Conservation (phyloP, 257 asterid genomes). For the Rhazya stricta region DNA sequence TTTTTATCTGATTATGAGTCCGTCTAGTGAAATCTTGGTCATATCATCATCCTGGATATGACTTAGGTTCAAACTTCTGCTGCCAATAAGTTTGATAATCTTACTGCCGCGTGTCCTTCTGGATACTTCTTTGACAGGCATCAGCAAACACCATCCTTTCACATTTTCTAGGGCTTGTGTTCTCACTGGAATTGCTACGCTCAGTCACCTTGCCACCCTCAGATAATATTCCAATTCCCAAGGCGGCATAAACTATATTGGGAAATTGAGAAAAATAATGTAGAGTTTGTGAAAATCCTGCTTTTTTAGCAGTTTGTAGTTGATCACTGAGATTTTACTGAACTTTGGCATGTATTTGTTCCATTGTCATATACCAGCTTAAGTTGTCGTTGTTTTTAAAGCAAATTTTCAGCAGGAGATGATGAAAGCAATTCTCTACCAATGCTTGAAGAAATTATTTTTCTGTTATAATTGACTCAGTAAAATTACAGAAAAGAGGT, state of each 20-base stretch:
- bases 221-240: slow-evolving; percentile 58
- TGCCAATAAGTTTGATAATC: not conserved
- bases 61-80: not conserved
- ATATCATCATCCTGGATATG: not conserved
- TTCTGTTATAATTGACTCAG: not conserved
- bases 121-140: slow-evolving; percentile 50
- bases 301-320: slow-evolving; percentile 14
- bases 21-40: not conserved
- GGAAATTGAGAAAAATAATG: not conserved
- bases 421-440: not conserved
- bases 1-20: not conserved
- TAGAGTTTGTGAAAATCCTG: not conserved
- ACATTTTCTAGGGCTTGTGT: slow-evolving; percentile 76
- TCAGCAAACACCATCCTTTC: slow-evolving; percentile 90
- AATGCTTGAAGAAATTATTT: not conserved
- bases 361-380: not conserved
- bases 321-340: not conserved
- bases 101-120: not conserved
- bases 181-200: slow-evolving; percentile 84
- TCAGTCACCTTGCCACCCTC: slow-evolving; percentile 81
- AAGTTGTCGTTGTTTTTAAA: not conserved
- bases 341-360: not conserved
- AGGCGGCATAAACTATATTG: slow-evolving; percentile 40
- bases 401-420: not conserved
- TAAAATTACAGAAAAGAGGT: not conserved